phyloP scores from a whole-genome alignment of 345 rosid species.

The Streptanthus diversifolius region DNA sequence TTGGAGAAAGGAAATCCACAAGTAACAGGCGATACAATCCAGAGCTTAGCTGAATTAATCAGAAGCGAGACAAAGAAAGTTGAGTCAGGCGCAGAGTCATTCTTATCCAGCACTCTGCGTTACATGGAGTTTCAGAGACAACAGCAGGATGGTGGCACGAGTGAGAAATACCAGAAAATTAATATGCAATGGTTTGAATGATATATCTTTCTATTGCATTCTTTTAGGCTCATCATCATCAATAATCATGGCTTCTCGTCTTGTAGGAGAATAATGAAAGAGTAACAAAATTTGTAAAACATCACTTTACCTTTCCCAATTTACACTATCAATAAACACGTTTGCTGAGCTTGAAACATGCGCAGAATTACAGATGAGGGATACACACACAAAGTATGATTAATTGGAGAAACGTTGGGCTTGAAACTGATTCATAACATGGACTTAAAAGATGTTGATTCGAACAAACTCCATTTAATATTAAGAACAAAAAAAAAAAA shows the following conservation, averaged over 20 bases:
- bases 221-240: background rate
- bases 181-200: constrained; percentile 45
- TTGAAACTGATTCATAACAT: background rate
- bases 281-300: constrained; percentile 5
- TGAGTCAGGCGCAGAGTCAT: constrained; percentile 66
- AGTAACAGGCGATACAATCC: constrained; percentile 62
- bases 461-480: constrained; percentile 18
- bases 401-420: background rate
- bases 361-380: background rate
- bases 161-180: constrained; percentile 70
- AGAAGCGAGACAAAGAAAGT: constrained; percentile 53
- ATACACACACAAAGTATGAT: background rate
- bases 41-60: constrained; percentile 72
- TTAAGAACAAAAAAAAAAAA: constrained; percentile 18
- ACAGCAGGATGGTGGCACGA: constrained; percentile 78
- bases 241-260: constrained; percentile 6
- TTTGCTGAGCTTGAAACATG: background rate
- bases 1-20: constrained; percentile 85
- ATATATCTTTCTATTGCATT: background rate
- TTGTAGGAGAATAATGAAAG: background rate
- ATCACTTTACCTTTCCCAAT: background rate
- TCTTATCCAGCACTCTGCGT: constrained; percentile 61
- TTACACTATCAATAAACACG: constrained; percentile 8
- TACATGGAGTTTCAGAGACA: constrained; percentile 91
- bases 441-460: constrained; percentile 9